Conservation (phyloP, 805 yeast species). For the Candida vaughaniae region DNA sequence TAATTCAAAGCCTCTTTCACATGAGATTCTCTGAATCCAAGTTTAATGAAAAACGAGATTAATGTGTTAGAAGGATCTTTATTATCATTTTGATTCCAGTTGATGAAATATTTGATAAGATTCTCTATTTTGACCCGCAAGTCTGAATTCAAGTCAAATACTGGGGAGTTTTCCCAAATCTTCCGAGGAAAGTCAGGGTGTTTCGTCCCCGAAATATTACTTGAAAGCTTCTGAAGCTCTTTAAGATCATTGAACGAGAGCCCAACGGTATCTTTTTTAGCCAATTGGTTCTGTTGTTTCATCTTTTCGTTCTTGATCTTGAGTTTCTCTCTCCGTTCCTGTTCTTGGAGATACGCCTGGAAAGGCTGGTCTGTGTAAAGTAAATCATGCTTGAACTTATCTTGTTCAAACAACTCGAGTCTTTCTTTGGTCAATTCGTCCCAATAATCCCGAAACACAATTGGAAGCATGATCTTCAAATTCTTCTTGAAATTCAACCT, state of each 20-base stretch:
- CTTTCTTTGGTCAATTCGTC: slow-evolving; percentile 63
- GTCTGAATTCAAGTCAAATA: slow-evolving; percentile 65
- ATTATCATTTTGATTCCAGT: slow-evolving; percentile 45
- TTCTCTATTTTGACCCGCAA: slow-evolving; percentile 62
- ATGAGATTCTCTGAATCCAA: slow-evolving; percentile 74
- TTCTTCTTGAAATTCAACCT: slow-evolving; percentile 79
- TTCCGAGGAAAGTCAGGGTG: slow-evolving; percentile 29
- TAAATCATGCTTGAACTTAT: slow-evolving; percentile 48
- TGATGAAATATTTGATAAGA: slow-evolving; percentile 54
- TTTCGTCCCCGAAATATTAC: neutral
- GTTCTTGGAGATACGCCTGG: slow-evolving; percentile 29
- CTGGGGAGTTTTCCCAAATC: slow-evolving; percentile 70
- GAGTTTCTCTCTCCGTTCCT: slow-evolving; percentile 6
- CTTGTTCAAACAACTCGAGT: slow-evolving; percentile 10
- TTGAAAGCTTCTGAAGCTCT: slow-evolving; percentile 2
- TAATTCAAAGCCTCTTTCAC: slow-evolving; percentile 69
- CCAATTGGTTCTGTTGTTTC: slow-evolving; percentile 2
- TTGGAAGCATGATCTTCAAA: slow-evolving; percentile 83
- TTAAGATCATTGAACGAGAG: neutral
- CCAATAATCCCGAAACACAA: slow-evolving; percentile 81
- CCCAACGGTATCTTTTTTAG: slow-evolving; percentile 1
- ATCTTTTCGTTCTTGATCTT: slow-evolving; percentile 5
- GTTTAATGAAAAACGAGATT: slow-evolving; percentile 14
- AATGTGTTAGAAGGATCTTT: neutral
- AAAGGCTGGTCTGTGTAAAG: slow-evolving; percentile 78